Conservation (phyloP, 2,329 filamentous ascomycete species). For the Neonectria hederae region DNA sequence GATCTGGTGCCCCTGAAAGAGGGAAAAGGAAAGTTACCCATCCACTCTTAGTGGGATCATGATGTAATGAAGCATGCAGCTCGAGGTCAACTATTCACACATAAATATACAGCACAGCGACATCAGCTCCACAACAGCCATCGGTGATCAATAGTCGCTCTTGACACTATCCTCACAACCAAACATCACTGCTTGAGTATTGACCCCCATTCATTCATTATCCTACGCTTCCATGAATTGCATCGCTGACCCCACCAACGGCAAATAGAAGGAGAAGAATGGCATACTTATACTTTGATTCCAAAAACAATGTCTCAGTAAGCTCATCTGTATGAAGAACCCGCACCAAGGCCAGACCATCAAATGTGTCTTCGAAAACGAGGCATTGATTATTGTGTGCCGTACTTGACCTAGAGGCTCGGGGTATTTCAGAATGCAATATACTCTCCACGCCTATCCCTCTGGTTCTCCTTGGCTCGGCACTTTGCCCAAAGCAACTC, state of each 20-base stretch:
- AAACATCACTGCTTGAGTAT: neutral
- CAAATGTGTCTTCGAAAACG: neutral
- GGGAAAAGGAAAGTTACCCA: conserved; percentile 18
- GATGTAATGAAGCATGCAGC: neutral
- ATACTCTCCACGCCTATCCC: neutral
- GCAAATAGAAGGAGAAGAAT: neutral
- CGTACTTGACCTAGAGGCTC: neutral
- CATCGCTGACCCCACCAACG: neutral
- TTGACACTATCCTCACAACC: neutral
- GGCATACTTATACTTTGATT: neutral
- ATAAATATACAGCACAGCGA: neutral
- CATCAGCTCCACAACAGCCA: neutral
- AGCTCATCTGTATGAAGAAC: neutral
- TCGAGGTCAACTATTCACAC: neutral
- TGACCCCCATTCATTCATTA: neutral
- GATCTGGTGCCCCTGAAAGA: conserved; percentile 27
- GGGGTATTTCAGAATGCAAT: neutral
- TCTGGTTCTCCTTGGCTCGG: too few species aligned
- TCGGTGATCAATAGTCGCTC: neutral
- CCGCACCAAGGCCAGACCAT: neutral
- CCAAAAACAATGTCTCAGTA: conserved; percentile 4
- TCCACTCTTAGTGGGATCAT: conserved; percentile 17
- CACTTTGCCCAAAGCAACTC: neutral
- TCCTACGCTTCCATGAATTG: neutral
- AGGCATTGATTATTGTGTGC: neutral